These are phyloP conservation scores for Fusarium sp. DNA, from an alignment of 2,329 filamentous ascomycete species.

Conservation along the genomic window DNA sequence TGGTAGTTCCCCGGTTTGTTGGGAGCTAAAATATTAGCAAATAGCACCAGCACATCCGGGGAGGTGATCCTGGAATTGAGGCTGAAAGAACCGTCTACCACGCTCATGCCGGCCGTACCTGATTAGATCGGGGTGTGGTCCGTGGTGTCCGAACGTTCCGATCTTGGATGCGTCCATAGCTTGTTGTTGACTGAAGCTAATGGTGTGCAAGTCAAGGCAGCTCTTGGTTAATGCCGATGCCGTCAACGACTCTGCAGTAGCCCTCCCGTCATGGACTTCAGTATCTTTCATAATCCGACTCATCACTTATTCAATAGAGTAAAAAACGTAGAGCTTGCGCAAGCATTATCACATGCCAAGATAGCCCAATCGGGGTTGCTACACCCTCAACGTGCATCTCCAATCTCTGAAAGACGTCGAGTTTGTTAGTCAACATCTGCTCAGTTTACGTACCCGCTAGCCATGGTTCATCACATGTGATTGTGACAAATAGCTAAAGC, in stretches of 20 bases:
- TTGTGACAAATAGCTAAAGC: constrained; percentile 12
- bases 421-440: constrained; percentile 6
- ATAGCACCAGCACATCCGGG: background rate
- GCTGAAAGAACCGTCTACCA: constrained; percentile 19
- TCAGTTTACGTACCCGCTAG: background rate
- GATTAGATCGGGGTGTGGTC: constrained; percentile 19
- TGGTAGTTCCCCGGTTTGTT: constrained; percentile 1
- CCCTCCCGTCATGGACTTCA: background rate
- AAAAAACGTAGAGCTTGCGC: background rate
- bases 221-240: constrained; percentile 4
- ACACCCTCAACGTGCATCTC: constrained; percentile 9
- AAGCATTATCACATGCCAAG: constrained; percentile 32
- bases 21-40: constrained; percentile 9
- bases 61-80: constrained; percentile 20
- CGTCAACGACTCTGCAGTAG: background rate
- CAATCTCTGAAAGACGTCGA: background rate
- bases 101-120: constrained; percentile 4
- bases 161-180: constrained; percentile 6
- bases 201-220: constrained; percentile 15
- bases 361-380: background rate
- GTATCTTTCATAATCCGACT: background rate
- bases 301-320: constrained; percentile 1
- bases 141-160: constrained; percentile 22
- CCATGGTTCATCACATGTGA: constrained; percentile 20
- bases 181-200: background rate